Conservation (phyloP, 2,329 filamentous ascomycete genomes). For the Scytalidium sp. region DNA sequence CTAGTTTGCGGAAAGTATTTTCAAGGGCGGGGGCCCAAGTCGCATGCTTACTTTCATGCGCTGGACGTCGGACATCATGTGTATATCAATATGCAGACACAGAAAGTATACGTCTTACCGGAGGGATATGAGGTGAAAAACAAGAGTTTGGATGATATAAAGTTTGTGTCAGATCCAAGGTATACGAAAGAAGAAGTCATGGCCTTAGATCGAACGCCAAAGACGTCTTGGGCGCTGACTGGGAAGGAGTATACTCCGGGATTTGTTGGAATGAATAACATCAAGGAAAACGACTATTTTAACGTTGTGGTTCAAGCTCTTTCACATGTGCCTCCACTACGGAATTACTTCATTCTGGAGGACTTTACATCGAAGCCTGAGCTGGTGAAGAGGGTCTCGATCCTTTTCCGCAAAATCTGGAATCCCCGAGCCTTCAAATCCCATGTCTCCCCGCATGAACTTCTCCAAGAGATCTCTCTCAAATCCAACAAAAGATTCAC, state of each 20-base stretch:
- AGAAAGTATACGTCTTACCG: slow-evolving; percentile 86
- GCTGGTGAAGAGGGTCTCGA: slow-evolving; percentile 83
- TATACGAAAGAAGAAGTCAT: slow-evolving; percentile 79
- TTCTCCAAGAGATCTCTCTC: slow-evolving; percentile 90
- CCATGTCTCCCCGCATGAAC: slow-evolving; percentile 94
- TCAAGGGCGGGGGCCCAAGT: slow-evolving; percentile 88
- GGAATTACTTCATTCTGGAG: slow-evolving; percentile 90
- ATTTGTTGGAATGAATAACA: slow-evolving; percentile 99
- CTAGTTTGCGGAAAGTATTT: slow-evolving; percentile 98
- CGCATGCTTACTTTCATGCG: slow-evolving; percentile 95
- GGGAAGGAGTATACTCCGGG: slow-evolving; percentile 88
- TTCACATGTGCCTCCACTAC: slow-evolving; percentile 82
- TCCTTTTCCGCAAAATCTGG: slow-evolving; percentile 95
- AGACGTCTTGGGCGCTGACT: slow-evolving; percentile 70
- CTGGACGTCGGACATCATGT: slow-evolving; percentile 95
- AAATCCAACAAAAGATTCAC: slow-evolving; percentile 91
- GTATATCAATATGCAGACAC: slow-evolving; percentile 95
- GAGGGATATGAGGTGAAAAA: slow-evolving; percentile 97
- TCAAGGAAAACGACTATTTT: slow-evolving; percentile 98
- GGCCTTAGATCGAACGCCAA: slow-evolving; percentile 66
- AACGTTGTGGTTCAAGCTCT: slow-evolving; percentile 93
- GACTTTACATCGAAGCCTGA: slow-evolving; percentile 73
- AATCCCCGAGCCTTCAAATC: slow-evolving; percentile 94
- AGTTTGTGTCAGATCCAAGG: slow-evolving; percentile 90
- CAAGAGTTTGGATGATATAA: slow-evolving; percentile 95